These are phyloP conservation scores for Mycena albidolilacea DNA, from an alignment of 768 basidiomycete genomes.

Conservation along the genomic window DNA sequence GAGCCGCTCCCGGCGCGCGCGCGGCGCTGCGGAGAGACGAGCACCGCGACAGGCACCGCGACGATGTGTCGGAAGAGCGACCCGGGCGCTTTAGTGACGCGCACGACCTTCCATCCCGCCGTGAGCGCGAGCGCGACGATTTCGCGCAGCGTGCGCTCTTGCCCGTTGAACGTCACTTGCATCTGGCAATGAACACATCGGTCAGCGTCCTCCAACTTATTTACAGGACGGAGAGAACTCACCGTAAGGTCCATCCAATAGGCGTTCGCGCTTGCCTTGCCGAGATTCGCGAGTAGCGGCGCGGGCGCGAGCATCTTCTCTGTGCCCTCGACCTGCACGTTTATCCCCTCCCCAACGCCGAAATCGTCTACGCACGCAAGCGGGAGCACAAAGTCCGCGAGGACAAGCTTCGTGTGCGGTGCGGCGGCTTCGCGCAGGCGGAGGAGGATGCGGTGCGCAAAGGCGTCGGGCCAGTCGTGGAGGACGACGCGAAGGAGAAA, in stretches of 20 bases:
- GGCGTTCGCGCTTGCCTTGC: conserved; percentile 73
- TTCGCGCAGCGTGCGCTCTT: conserved; percentile 80
- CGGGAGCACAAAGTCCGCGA: conserved; percentile 81
- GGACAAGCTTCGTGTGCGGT: conserved; percentile 71
- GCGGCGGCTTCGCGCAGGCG: conserved; percentile 53
- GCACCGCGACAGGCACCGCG: conserved; percentile 73
- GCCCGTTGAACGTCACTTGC: conserved; percentile 77
- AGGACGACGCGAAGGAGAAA: conserved; percentile 72
- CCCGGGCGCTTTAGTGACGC: conserved; percentile 70
- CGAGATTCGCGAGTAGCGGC: conserved; percentile 50
- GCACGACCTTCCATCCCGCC: conserved; percentile 74
- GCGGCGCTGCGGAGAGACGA: conserved; percentile 47
- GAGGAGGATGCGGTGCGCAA: too few relatives aligned
- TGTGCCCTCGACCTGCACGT: conserved; percentile 64
- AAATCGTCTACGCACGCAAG: conserved; percentile 75
- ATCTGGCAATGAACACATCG: conserved; percentile 59
- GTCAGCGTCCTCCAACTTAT: neutral
- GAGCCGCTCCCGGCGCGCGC: conserved; percentile 43
- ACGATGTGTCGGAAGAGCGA: conserved; percentile 81
- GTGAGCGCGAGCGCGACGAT: conserved; percentile 66
- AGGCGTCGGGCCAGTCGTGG: conserved; percentile 79
- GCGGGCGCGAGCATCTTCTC: conserved; percentile 46
- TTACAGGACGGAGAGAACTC: conserved; percentile 34
- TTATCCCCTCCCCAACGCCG: conserved; percentile 33
- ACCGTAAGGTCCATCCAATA: conserved; percentile 72